Base-by-base conservation (phyloP, 768 basidiomycete species). In the Sistotremastrum niveocremeum region DNA sequence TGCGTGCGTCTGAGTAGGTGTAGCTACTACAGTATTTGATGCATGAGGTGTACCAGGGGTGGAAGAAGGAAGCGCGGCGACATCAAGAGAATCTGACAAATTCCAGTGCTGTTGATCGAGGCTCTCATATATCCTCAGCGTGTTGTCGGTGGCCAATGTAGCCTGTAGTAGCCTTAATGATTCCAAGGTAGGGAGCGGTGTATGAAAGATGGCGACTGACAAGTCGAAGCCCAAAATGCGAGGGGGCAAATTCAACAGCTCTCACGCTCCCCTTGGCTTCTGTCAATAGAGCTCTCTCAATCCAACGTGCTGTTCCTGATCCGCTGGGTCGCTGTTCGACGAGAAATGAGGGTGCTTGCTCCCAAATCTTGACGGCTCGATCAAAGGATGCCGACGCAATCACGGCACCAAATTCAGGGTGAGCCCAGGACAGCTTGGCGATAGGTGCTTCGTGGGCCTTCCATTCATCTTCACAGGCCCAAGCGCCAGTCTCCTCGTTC, bases 391-490 rank as follows among this genome's bases (percentile, higher is more conserved):
- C 76, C 3, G 85, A 87, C 0, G 89, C 89, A 46, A 98, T 68
- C 44, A 95, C 75, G 2, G 79, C 75, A 4, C 90, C 93, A 49
- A 90, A 91, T 61, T 91, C 82, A 4, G 94, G 90, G 57, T 93
- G 90, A 1, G 89, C 89, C 86, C 90, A 98, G 44, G 76, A 75
- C 9, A 95, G 54, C 60, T 74, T 81, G 6, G 88, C 77, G 35
- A 95, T 72, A 0, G 93, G 79, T 10, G 90, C 90, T 56, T 94
- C 89, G 59, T 97, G 93, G n/a, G 93, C 94, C 87, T 90, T 93
- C 91, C 91, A 95, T 55, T 93, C 89, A 46, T 86, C 81, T 56
- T 88, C 82, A 2, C 79, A 71, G 34, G 63, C 73, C 89, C 90
- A 91, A 4, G 68, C 71, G 5, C 84, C 84, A 35, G 71, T 79